These are phyloP conservation scores for Tolypocladium paradoxum DNA, from an alignment of 2,329 filamentous ascomycete species.

Conservation along the genomic window DNA sequence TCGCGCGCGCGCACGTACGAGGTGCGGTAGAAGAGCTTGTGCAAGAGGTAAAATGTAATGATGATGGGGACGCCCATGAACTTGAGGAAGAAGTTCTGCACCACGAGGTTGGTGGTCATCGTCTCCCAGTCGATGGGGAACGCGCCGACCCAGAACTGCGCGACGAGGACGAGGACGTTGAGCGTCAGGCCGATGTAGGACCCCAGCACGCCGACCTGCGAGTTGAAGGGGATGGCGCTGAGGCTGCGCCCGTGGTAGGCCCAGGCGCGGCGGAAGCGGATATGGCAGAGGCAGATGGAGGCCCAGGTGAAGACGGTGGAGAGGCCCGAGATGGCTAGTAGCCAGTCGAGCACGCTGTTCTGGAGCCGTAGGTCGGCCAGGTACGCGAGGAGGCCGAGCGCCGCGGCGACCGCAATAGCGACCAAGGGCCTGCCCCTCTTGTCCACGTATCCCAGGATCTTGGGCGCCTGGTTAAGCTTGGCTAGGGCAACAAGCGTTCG, in stretches of 20 bases:
- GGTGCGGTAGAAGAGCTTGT: constrained; percentile 68
- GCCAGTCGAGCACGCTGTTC: constrained; percentile 63
- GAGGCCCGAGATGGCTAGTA: constrained; percentile 63
- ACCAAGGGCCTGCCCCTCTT: constrained; percentile 68
- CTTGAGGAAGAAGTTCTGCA: constrained; percentile 60
- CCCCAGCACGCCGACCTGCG: constrained; percentile 67
- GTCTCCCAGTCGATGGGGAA: constrained; percentile 55
- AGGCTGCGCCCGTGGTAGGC: constrained; percentile 55
- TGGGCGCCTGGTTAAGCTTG: constrained; percentile 75
- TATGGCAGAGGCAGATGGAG: constrained; percentile 81
- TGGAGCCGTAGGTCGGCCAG: constrained; percentile 56
- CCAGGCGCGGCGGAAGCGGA: constrained; percentile 84
- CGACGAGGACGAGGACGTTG: constrained; percentile 65
- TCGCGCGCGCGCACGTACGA: constrained; percentile 54
- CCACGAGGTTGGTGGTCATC: constrained; percentile 33
- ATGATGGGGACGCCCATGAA: constrained; percentile 64
- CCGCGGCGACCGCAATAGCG: constrained; percentile 57
- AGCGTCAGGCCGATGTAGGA: constrained; percentile 71
- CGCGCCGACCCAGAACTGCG: constrained; percentile 81
- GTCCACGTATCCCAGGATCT: constrained; percentile 70
- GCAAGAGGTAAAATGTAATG: constrained; percentile 54
- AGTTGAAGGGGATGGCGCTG: constrained; percentile 68
- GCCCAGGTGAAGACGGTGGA: constrained; percentile 71
- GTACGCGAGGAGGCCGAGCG: constrained; percentile 62
- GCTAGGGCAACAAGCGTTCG: constrained; percentile 83